phyloP scores from a whole-genome alignment of 2,329 filamentous ascomycete species.

The Cladorrhinum sp. region DNA sequence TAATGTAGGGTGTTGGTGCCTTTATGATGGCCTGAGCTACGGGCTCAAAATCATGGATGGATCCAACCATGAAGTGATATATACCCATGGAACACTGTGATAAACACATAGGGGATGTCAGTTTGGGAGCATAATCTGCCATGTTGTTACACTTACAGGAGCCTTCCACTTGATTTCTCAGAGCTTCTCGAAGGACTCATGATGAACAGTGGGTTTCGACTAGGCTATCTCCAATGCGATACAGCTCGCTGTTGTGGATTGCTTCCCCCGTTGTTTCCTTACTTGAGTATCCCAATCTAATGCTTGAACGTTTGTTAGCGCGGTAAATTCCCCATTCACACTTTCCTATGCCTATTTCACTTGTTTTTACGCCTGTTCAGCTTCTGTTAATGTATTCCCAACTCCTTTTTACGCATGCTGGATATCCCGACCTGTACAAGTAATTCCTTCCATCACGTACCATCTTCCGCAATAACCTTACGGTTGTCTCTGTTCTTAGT shows the following conservation, averaged over 20 bases:
- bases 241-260: neutral
- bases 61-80: conserved; percentile 38
- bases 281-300: neutral
- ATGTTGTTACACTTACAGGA: conserved; percentile 5
- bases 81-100: conserved; percentile 29
- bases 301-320: too few relatives aligned
- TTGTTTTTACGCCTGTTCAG: too few relatives aligned
- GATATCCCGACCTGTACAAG: too few relatives aligned
- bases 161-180: conserved; percentile 25
- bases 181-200: conserved; percentile 24
- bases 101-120: neutral
- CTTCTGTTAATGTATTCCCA: too few relatives aligned
- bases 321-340: too few relatives aligned
- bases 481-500: too few relatives aligned
- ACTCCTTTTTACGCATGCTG: too few relatives aligned
- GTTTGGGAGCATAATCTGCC: neutral
- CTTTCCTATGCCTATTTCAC: too few relatives aligned
- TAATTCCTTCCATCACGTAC: too few relatives aligned
- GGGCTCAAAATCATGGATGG: conserved; percentile 33
- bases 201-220: conserved; percentile 15
- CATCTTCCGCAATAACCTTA: too few relatives aligned
- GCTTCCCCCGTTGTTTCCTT: neutral
- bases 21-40: conserved; percentile 31
- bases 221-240: conserved; percentile 18
- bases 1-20: neutral